Conservation (phyloP, 2,329 filamentous ascomycete genomes). For the Hypoxylon sp. region DNA sequence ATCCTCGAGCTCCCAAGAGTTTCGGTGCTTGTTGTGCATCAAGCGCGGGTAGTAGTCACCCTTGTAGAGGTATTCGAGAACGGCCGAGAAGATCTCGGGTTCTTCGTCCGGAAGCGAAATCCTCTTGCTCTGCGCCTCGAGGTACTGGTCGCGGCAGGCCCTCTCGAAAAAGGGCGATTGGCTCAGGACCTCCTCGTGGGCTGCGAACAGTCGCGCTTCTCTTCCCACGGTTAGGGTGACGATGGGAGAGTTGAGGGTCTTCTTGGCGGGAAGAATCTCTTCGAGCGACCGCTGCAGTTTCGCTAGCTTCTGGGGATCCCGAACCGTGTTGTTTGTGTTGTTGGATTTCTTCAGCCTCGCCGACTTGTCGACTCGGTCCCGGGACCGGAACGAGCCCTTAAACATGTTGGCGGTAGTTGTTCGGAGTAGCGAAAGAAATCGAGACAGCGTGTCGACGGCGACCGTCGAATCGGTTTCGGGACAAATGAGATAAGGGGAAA, state of each 20-base stretch:
- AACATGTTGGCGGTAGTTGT: slow-evolving; percentile 76
- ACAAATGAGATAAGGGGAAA: slow-evolving; percentile 51
- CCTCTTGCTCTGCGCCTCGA: slow-evolving; percentile 82
- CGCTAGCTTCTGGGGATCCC: slow-evolving; percentile 83
- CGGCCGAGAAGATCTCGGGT: slow-evolving; percentile 91
- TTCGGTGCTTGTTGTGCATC: slow-evolving; percentile 86
- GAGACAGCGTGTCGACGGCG: slow-evolving; percentile 50
- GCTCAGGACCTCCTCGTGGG: slow-evolving; percentile 91
- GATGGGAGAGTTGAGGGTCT: slow-evolving; percentile 74
- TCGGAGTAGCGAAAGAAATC: slow-evolving; percentile 52
- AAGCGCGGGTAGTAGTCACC: slow-evolving; percentile 94
- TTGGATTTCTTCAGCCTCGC: slow-evolving; percentile 82
- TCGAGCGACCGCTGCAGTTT: slow-evolving; percentile 88
- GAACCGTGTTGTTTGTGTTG: slow-evolving; percentile 60
- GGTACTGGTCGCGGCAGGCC: slow-evolving; percentile 79
- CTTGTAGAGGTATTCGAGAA: slow-evolving; percentile 98
- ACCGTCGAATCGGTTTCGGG: slow-evolving; percentile 44
- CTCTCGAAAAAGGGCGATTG: slow-evolving; percentile 87
- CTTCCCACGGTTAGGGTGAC: slow-evolving; percentile 87
- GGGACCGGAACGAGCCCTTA: slow-evolving; percentile 89
- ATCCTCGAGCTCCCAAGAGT: slow-evolving; percentile 92
- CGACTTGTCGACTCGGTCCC: slow-evolving; percentile 90
- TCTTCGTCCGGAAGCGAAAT: slow-evolving; percentile 82
- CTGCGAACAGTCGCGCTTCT: slow-evolving; percentile 92
- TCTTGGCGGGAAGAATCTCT: slow-evolving; percentile 60